A percentile compares a stretch with the other conserved stretches of the same genome.
Conservation (phyloP, 2,329 filamentous ascomycete species). For the Penicillium sp. region DNA sequence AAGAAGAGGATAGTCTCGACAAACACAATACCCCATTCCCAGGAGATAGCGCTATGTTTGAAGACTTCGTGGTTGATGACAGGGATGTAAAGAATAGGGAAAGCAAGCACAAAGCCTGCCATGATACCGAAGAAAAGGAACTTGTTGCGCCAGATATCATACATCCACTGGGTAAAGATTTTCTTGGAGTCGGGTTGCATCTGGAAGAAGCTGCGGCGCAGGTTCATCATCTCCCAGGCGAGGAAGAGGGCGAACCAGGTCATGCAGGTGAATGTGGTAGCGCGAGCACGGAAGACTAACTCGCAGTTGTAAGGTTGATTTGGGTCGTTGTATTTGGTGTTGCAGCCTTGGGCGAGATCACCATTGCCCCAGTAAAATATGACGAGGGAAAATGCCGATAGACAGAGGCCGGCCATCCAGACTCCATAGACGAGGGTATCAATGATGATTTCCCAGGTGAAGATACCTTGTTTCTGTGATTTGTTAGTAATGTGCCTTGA, state of each 20-base stretch:
- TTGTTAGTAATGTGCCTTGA: conserved; percentile 12
- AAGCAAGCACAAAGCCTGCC: conserved; percentile 56
- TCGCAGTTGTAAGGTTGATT: conserved; percentile 50
- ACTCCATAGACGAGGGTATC: conserved; percentile 79
- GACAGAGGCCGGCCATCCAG: conserved; percentile 71
- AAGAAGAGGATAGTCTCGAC: conserved; percentile 62
- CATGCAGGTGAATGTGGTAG: conserved; percentile 70
- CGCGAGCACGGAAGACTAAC: conserved; percentile 67
- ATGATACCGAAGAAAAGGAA: conserved; percentile 68
- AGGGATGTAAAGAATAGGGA: conserved; percentile 67
- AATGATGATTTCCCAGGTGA: conserved; percentile 72
- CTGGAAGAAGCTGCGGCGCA: conserved; percentile 71
- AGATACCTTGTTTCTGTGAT: conserved; percentile 61
- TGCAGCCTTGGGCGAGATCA: conserved; percentile 61
- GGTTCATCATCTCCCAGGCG: conserved; percentile 75
- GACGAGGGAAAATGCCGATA: conserved; percentile 63
- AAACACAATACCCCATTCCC: conserved; percentile 71
- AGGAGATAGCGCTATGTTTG: conserved; percentile 63
- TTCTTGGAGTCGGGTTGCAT: conserved; percentile 64
- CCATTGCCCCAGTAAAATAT: conserved; percentile 62
- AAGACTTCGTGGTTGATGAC: conserved; percentile 65
- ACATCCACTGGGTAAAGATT: conserved; percentile 65
- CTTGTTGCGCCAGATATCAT: conserved; percentile 69
- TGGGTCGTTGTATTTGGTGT: conserved; percentile 51
- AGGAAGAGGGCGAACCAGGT: conserved; percentile 76